Evolutionary conservation across 768 basidiomycete species (phyloP), one percentile per base, ranked within the genome.

Genomic region (Panaeolus cyanescens): DNA sequence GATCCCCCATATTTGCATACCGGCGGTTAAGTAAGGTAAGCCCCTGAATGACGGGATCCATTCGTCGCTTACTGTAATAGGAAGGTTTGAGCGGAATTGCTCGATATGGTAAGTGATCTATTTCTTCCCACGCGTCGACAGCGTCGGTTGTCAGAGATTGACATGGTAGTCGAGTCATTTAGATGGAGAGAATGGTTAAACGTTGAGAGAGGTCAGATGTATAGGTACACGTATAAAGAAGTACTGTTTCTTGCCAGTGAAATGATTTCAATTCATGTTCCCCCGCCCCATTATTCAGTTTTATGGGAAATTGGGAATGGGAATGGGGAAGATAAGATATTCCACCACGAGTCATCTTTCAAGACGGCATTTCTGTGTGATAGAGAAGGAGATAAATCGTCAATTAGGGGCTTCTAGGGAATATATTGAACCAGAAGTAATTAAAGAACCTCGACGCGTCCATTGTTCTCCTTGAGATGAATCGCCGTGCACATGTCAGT

Each of bases 371-470:
- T n/a, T 50, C 9, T 28, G 45, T 2, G 25, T 28, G 12, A 5
- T 12, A 12, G 4, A 3, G 15, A 28, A 28, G 45, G 45, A 25
- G 45, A 25, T 50, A 50, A 50, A 12, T 13, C 45, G 45, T 50
- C 30, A 50, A 50, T 50, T 50, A 50, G 15, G 17, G 25, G 45
- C 45, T 50, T 50, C 45, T 50, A 50, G 28, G 45, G 13, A 50
- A 28, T 50, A 50, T 28, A 28, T 22, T 13, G 25, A 25, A 22
- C 15, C 45, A 50, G 25, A 30, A 22, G n/a, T 28, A 25, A 50
- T 50, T 50, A 50, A 50, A 50, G 45, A 50, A 50, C 25, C 45
- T 10, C 15, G 45, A 50, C 45, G 45, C 45, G 45, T 50, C 45
- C 45, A 50, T 50, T 50, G 45, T 50, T 50, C 45, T 50, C 45